Evolutionary conservation across 106 monocot species (phyloP).

Genomic region (Agapanthus africanus): DNA sequence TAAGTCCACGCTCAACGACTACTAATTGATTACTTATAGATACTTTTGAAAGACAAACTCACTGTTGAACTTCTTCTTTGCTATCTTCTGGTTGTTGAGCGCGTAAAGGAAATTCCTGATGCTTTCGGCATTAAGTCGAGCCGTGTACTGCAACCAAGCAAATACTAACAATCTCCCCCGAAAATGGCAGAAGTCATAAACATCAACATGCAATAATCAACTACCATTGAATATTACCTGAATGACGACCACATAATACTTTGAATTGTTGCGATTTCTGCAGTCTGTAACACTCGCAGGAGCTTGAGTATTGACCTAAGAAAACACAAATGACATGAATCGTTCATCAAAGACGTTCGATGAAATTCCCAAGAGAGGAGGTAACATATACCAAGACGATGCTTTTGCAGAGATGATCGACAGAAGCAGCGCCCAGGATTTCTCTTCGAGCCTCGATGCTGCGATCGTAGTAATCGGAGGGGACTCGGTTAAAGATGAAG

Average conservation of each 20-base stretch:
- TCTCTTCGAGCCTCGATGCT: slow-evolving; percentile 37
- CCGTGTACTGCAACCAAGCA: slow-evolving; percentile 57
- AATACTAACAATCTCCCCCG: neutral
- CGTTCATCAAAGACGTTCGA: slow-evolving; percentile 24
- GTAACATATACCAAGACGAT: slow-evolving; percentile 45
- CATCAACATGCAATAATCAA: neutral
- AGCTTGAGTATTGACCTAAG: slow-evolving; percentile 94
- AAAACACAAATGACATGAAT: no score
- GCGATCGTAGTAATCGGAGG: slow-evolving; percentile 53
- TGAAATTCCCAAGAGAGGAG: slow-evolving; percentile 19
- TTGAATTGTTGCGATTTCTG: slow-evolving; percentile 81
- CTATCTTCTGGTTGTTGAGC: slow-evolving; percentile 68
- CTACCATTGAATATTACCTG: slow-evolving; percentile 46
- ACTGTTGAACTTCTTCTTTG: slow-evolving; percentile 98
- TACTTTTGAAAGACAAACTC: slow-evolving; percentile 20
- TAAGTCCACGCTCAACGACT: no score
- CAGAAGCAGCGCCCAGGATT: slow-evolving; percentile 41
- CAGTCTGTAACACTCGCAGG: slow-evolving; percentile 62
- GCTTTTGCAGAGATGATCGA: slow-evolving; percentile 70
- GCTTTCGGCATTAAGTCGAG: slow-evolving; percentile 84
- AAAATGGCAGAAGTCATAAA: neutral
- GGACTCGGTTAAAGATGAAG: slow-evolving; percentile 48
- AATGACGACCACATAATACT: slow-evolving; percentile 85
- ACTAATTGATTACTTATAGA: neutral
- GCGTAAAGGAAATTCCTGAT: slow-evolving; percentile 85